Evolutionary conservation across 208 protist genomes (phyloP), one percentile per base, ranked within the genome.

Genomic region (Sergeia podlipaevii): DNA sequence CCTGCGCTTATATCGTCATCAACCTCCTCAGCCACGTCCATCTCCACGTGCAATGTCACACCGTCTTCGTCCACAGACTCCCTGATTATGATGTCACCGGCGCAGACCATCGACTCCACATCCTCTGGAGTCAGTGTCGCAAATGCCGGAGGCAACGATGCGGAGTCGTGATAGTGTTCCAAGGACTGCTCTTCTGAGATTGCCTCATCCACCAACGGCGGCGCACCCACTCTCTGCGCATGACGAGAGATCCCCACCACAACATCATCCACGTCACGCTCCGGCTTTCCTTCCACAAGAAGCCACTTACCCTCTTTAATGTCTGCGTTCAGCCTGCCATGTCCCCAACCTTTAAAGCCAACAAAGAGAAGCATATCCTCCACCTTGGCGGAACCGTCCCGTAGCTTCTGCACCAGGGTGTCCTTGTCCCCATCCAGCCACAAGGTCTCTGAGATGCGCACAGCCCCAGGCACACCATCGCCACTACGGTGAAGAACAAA

Each of bases 401-500:
- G 70, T 13, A 93, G 62, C 52, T 80, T 85, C 30, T 60, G 50
- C 68, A 77, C 61, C 28, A 93, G 58, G 23, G 24, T 65, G 46
- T 90, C 86, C n/a, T 77, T 58, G 61, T 85, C 70, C 20, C 86
- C 86, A 51, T 86, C 71, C 17, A 93, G 62, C 72, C 80, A 93
- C 27, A 93, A 56, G 21, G 57, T 64, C 5, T 61, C 53, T 2
- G 73, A 70, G 17, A 93, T 51, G 0, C 74, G 77, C 24, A 88
- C 48, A 29, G 86, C 81, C 26, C 74, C 58, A 4, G 78, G 73
- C 21, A 93, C 69, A 23, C 62, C 76, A 21, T 78, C 74, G 28
- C 90, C 67, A n/a, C n/a, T n/a, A 24, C 70, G 74, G 39, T 93
- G 86, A 20, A 93, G 65, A 13, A 93, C 67, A 26, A 85, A 73